Evolutionary conservation across 1,284 basidiomycete genomes (phyloP).

Genomic region (Schizophyllum amplum): DNA sequence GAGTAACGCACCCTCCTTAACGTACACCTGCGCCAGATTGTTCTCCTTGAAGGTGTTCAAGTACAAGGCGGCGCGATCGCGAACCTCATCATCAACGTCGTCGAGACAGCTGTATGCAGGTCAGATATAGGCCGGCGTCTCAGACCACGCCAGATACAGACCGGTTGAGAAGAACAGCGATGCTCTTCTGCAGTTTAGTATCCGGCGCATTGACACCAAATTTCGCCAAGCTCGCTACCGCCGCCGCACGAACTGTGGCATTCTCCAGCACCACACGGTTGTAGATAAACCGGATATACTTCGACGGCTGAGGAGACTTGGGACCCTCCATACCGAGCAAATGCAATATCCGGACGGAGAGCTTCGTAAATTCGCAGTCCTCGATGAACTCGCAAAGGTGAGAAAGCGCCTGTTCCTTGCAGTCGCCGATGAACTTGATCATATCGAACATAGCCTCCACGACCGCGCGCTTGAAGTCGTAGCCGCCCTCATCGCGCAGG

Average conservation of each 20-base stretch:
- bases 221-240: slow-evolving; percentile 91
- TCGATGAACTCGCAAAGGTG: slow-evolving; percentile 99
- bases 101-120: slow-evolving; percentile 73
- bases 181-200: slow-evolving; percentile 72
- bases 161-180: slow-evolving; percentile 81
- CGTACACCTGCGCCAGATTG: slow-evolving; percentile 75
- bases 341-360: slow-evolving; percentile 95
- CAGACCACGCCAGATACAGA: slow-evolving; percentile 23
- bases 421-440: slow-evolving; percentile 96
- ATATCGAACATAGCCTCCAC: slow-evolving; percentile 99
- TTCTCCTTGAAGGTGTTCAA: slow-evolving; percentile 80
- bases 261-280: slow-evolving; percentile 99
- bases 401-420: slow-evolving; percentile 93
- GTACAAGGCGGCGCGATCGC: slow-evolving; percentile 95
- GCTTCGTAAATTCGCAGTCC: slow-evolving; percentile 99
- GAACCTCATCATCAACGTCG: slow-evolving; percentile 98
- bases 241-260: slow-evolving; percentile 95
- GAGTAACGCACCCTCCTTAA: slow-evolving; percentile 73
- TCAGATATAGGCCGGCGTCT: neutral
- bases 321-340: slow-evolving; percentile 95
- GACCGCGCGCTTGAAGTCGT: slow-evolving; percentile 98
- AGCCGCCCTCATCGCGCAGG: slow-evolving; percentile 94
- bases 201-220: slow-evolving; percentile 91
- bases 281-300: slow-evolving; percentile 99
- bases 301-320: slow-evolving; percentile 90